These are phyloP conservation scores for Globisporangium orthogonon DNA, from an alignment of 352 stramenopile species.

Conservation along the genomic window DNA sequence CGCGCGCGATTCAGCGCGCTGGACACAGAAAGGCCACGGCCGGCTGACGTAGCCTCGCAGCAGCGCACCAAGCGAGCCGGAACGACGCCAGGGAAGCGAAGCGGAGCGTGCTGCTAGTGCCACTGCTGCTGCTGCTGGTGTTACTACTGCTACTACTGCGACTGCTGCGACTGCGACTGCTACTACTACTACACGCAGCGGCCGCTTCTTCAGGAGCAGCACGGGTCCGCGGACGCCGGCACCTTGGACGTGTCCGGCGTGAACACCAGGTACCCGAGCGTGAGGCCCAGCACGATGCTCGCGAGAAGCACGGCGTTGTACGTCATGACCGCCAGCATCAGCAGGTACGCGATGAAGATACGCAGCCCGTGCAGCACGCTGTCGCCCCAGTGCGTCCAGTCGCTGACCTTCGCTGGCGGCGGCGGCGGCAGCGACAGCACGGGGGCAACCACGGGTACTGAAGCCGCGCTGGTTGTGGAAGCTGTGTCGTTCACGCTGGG, in stretches of 20 bases:
- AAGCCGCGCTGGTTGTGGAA: conserved; percentile 8
- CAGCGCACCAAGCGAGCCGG: too few species aligned
- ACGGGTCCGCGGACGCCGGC: conserved; percentile 58
- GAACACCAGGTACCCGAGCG: conserved; percentile 61
- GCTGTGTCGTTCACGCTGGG: conserved; percentile 6
- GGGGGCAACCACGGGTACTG: conserved; percentile 12
- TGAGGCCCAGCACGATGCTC: conserved; percentile 61
- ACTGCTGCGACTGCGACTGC: too few species aligned
- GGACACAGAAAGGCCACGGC: too few species aligned
- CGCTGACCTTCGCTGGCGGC: conserved; percentile 25
- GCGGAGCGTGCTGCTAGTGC: too few species aligned
- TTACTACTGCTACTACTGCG: too few species aligned
- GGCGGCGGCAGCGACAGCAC: conserved; percentile 4
- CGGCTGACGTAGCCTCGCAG: too few species aligned
- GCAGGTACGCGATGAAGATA: conserved; percentile 71
- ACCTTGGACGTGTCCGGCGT: conserved; percentile 66
- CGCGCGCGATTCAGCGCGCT: too few species aligned
- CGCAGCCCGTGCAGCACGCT: conserved; percentile 50
- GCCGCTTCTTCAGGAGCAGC: conserved; percentile 31
- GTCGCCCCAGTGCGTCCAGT: conserved; percentile 51
- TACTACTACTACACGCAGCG: too few species aligned
- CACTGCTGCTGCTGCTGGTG: too few species aligned
- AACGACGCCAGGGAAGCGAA: too few species aligned
- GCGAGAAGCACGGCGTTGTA: conserved; percentile 60
- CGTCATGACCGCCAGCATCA: conserved; percentile 81